phyloP scores from a whole-genome alignment of 306 rosid genomes.

The Prinsepia uniflora region DNA sequence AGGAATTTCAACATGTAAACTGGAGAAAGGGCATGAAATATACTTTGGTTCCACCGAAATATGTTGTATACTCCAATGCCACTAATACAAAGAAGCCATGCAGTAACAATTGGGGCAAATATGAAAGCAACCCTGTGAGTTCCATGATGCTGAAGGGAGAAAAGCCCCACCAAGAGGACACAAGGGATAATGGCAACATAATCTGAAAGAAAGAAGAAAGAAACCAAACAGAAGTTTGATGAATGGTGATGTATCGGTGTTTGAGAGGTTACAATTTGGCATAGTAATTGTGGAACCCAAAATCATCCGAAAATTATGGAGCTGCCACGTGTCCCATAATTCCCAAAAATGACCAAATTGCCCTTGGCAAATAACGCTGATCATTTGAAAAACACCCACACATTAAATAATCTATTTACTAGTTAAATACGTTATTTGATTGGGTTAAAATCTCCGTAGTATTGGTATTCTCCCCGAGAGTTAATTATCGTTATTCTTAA shows the following conservation, averaged over 20 bases:
- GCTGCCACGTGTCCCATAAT: too few relatives aligned
- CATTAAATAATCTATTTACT: too few relatives aligned
- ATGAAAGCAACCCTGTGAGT: slow-evolving; percentile 71
- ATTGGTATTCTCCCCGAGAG: too few relatives aligned
- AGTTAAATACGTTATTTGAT: too few relatives aligned
- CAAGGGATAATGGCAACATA: slow-evolving; percentile 56
- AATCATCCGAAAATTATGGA: too few relatives aligned
- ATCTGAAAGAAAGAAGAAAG: slow-evolving; percentile 41
- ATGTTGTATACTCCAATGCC: slow-evolving; percentile 63
- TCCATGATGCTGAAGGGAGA: slow-evolving; percentile 76
- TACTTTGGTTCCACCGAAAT: slow-evolving; percentile 53
- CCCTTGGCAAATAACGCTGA: too few relatives aligned
- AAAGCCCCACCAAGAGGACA: slow-evolving; percentile 60
- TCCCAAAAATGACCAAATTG: too few relatives aligned
- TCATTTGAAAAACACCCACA: too few relatives aligned
- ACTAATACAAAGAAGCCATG: slow-evolving; percentile 64
- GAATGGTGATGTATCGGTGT: background rate
- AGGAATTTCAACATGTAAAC: slow-evolving; percentile 57
- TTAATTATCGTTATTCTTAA: too few relatives aligned
- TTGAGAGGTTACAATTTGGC: background rate
- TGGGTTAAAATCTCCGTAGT: too few relatives aligned
- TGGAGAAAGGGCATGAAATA: slow-evolving; percentile 59
- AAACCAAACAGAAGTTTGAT: slow-evolving; percentile 16
- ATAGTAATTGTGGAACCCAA: too few relatives aligned
- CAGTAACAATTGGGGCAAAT: slow-evolving; percentile 64